Conservation (phyloP, 805 yeast species). For the Hanseniaspora opuntiae region DNA sequence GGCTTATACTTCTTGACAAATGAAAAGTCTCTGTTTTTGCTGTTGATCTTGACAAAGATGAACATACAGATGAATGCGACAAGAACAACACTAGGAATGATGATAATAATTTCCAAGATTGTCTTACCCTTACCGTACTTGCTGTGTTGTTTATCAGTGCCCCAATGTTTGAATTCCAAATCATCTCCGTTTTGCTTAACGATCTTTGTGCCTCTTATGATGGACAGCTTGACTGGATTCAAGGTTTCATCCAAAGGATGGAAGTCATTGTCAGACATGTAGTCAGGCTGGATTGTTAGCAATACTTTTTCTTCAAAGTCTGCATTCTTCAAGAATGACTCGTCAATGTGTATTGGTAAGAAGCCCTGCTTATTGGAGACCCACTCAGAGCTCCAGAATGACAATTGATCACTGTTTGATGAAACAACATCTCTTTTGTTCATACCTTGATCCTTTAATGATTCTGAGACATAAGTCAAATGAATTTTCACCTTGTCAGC, state of each 20-base stretch:
- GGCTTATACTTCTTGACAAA: conserved; percentile 28
- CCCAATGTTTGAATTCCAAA: conserved; percentile 32
- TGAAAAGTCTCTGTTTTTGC: conserved; percentile 41
- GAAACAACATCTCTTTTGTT: conserved; percentile 29
- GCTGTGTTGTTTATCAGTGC: conserved; percentile 26
- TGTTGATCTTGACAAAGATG: conserved; percentile 44
- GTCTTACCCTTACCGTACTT: conserved; percentile 20
- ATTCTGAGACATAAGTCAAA: conserved; percentile 50
- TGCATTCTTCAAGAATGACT: conserved; percentile 49
- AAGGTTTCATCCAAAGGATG: conserved; percentile 28
- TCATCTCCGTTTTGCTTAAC: conserved; percentile 32
- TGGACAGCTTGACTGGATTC: conserved; percentile 39
- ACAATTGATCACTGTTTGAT: conserved; percentile 23
- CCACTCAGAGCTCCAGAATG: conserved; percentile 68
- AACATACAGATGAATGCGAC: conserved; percentile 52
- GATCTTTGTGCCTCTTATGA: conserved; percentile 31
- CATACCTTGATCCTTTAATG: conserved; percentile 42
- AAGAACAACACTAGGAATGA: conserved; percentile 55
- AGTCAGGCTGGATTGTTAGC: conserved; percentile 62
- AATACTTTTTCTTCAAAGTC: conserved; percentile 40
- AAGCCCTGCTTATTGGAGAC: conserved; percentile 46
- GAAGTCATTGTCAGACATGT: conserved; percentile 52
- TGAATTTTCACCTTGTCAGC: conserved; percentile 55
- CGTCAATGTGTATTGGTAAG: conserved; percentile 45
- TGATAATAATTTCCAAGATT: conserved; percentile 49